Base-by-base conservation (phyloP, 2,329 filamentous ascomycete species). In the Colletotrichum abscissum region DNA sequence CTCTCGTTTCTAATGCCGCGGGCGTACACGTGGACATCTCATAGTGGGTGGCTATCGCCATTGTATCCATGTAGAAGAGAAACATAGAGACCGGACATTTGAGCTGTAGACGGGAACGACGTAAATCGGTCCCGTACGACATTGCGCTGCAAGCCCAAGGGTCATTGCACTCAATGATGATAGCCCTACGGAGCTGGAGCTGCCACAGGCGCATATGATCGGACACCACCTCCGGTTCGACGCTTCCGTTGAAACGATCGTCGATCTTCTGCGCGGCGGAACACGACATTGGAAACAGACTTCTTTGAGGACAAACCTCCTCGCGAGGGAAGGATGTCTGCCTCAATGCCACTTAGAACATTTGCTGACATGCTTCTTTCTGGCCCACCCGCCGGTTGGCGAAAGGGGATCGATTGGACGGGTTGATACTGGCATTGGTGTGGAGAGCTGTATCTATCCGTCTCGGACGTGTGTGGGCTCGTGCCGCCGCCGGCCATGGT, bases 11-110 rank as follows among this genome's bases (percentile, higher is more conserved):
- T 49, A 59, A 26, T 58, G 28, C 56, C 38, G 42, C 30, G 42
- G 24, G 14, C 42, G 58, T 69, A 63, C 70, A 64, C 66, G 55
- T 72, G 70, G 56, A 64, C 70, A 28, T n/a, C 42, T 33, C 42
- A 64, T 28, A 72, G 59, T 59, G 70, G 70, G 58, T 35, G 49
- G 55, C 11, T 12, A 22, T 46, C 66, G 42, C 33, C 55, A 22
- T 63, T 22, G 14, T 49, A 14, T 24, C 19, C 7, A 26, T 62
- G 28, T 16, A 28, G 22, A 46, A 26, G 7, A 22, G 16, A 30
- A 38, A 9, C 19, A 63, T 6, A 69, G n/a, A 59, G 54, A 30
- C 30, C 8, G 19, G 33, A 24, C 19, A 24, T 26, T 54, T 12
- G 46, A n/a, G 26, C 26, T 22, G 35, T 26, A 26, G 24, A n/a